These are phyloP conservation scores for Emmonsiellopsis sp. DNA, from an alignment of 2,329 filamentous ascomycete genomes.

Conservation along the genomic window DNA sequence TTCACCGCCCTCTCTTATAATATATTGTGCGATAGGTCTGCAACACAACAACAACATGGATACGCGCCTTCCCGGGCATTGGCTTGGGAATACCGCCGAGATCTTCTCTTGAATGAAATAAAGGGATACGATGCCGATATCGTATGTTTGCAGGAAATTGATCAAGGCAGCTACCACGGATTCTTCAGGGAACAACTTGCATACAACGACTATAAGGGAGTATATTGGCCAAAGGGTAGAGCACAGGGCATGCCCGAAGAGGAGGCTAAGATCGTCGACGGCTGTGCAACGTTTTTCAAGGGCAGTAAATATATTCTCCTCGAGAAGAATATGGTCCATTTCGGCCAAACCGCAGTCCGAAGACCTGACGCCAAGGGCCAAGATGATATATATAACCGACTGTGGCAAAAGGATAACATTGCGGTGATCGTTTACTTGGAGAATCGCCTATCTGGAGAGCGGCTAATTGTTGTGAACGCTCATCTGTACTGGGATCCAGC, in stretches of 20 bases:
- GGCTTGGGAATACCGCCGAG: constrained; percentile 76
- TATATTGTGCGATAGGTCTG: constrained; percentile 88
- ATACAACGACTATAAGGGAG: constrained; percentile 81
- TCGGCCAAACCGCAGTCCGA: constrained; percentile 84
- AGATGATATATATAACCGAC: constrained; percentile 94
- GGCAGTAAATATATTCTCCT: constrained; percentile 86
- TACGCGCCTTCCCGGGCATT: constrained; percentile 79
- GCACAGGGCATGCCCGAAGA: constrained; percentile 86
- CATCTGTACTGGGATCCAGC: constrained; percentile 93
- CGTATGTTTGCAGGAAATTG: constrained; percentile 87
- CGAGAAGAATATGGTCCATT: constrained; percentile 90
- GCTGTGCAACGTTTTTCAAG: constrained; percentile 95
- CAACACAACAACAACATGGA: constrained; percentile 74
- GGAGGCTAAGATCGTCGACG: constrained; percentile 83
- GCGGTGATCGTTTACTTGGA: constrained; percentile 87
- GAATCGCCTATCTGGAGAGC: constrained; percentile 78
- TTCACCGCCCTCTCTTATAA: constrained; percentile 91
- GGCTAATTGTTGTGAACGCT: constrained; percentile 85
- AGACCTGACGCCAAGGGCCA: constrained; percentile 94
- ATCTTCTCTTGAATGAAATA: constrained; percentile 75
- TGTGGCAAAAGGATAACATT: constrained; percentile 98
- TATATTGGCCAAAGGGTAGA: constrained; percentile 84
- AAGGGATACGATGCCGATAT: constrained; percentile 74
- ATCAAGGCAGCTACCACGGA: constrained; percentile 82
- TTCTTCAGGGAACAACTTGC: constrained; percentile 83